These are phyloP conservation scores for Phytophthora uliginosa DNA, from an alignment of 352 stramenopile genomes.

Conservation along the genomic window DNA sequence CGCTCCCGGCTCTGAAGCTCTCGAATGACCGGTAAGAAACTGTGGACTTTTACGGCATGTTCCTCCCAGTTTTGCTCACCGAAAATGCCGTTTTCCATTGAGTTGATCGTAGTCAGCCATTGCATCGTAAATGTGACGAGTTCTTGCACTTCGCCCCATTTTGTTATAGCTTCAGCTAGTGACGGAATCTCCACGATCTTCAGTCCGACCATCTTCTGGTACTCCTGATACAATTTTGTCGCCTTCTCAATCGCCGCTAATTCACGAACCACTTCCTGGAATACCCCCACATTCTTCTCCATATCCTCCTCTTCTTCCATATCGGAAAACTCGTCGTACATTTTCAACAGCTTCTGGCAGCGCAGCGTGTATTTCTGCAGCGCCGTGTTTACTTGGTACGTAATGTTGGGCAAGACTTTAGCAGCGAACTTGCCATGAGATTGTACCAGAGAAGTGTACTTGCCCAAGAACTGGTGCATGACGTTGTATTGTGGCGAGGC, in stretches of 20 bases:
- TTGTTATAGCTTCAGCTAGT: constrained; percentile 47
- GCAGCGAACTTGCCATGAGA: constrained; percentile 69
- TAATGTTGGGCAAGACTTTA: constrained; percentile 77
- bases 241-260: constrained; percentile 61
- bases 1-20: constrained; percentile 40
- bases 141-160: constrained; percentile 72
- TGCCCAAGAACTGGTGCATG: constrained; percentile 56
- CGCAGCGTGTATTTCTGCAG: constrained; percentile 64
- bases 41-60: constrained; percentile 48
- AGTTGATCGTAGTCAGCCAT: constrained; percentile 51
- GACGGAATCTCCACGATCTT: constrained; percentile 68
- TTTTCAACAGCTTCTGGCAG: constrained; percentile 58
- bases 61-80: constrained; percentile 64
- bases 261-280: constrained; percentile 64
- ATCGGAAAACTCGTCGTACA: constrained; percentile 60
- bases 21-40: constrained; percentile 48
- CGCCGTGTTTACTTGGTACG: constrained; percentile 68
- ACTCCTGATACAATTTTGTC: constrained; percentile 71
- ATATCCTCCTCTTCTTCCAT: constrained; percentile 72
- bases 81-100: constrained; percentile 81
- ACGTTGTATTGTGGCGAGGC: constrained; percentile 51
- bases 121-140: constrained; percentile 56
- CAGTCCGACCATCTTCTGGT: constrained; percentile 75
- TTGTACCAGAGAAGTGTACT: constrained; percentile 59
- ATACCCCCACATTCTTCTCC: constrained; percentile 54